Conservation (phyloP, 75 land plant species). For the Azolla pinnata region DNA sequence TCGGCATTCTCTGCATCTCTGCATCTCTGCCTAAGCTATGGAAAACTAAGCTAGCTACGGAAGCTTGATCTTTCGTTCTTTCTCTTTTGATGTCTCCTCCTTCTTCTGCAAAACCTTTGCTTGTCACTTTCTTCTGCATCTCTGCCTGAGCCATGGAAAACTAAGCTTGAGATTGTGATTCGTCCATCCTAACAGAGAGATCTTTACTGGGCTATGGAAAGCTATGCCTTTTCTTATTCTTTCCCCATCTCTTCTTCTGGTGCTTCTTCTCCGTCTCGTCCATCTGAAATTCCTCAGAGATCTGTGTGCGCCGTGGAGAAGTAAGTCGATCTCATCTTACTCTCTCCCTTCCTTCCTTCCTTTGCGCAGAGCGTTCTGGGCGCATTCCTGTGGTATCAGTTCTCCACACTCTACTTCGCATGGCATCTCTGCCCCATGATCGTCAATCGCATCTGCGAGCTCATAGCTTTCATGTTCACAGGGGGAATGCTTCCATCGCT, state of each 20-base stretch:
- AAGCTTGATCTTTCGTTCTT: no score
- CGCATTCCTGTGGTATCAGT: constrained; percentile 6
- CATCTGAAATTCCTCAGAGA: background rate
- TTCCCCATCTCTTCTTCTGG: background rate
- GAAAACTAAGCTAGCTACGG: no score
- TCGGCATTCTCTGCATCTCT: no score
- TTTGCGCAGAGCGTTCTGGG: constrained; percentile 5
- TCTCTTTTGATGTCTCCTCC: no score
- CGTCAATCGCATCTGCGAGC: constrained; percentile 5
- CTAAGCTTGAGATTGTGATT: no score
- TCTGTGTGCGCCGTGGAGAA: no score
- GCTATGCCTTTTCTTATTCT: background rate
- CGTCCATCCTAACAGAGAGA: background rate
- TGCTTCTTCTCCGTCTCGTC: background rate
- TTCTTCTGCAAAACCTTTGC: no score
- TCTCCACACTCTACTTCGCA: constrained; percentile 1
- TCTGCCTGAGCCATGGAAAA: no score
- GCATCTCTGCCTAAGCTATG: no score
- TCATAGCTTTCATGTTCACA: constrained; percentile 1
- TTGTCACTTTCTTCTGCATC: background rate
- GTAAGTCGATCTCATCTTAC: background rate
- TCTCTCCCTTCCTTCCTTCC: background rate
- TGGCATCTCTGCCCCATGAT: constrained; percentile 10
- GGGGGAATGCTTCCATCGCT: constrained; percentile 9
- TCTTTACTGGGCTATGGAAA: background rate